Evolutionary conservation across 208 protist species (phyloP), one percentile per base, ranked within the genome.

Genomic region (Acanthamoeba triangularis): DNA sequence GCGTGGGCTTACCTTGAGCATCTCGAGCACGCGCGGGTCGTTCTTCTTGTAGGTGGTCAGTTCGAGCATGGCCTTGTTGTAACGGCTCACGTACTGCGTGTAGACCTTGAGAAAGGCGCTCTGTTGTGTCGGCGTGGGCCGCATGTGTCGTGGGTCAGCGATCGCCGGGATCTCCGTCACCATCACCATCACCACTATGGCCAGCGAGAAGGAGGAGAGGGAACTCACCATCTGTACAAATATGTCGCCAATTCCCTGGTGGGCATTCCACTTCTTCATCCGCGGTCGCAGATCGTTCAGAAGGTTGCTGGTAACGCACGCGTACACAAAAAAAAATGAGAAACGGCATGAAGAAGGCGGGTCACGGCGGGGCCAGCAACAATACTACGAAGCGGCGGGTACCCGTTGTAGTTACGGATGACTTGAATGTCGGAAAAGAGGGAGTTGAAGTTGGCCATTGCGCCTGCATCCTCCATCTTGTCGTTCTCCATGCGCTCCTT

Each of bases 21-120:
- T 63, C 33, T 94, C 65, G 10, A 47, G 41, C 65, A 94, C 33
- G 13, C 33, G 18, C 6, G 69, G 90, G 28, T 56, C 37, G 47
- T 25, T 54, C 90, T 94, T 94, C 49, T 94, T 94, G 44, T 65
- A 84, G 33, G 33, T 61, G 30, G 67, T 94, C 52, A 94, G 16
- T n/a, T 94, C 65, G 16, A 63, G 16, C 37, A 94, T 94, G 65
- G 90, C 90, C 52, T 94, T 94, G 90, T 94, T 76, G 52, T 94
- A 94, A 11, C 49, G 33, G 65, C 65, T 94, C 52, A 94, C 90
- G 33, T 94, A 94, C 44, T 94, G 90, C 6, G 90, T 94, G 90
- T 94, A 94, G 20, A 82, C 90, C 33, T 94, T 94, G 8, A 94
- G 33, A 41, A 94, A 94, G 28, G 52, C 41, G 72, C 65, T 61